Percentiles rank a stretch among this genome's conserved stretches.
Evolutionary conservation across 1,284 basidiomycete species (phyloP).

Genomic region (Cutaneotrichosporon daszewskae): DNA sequence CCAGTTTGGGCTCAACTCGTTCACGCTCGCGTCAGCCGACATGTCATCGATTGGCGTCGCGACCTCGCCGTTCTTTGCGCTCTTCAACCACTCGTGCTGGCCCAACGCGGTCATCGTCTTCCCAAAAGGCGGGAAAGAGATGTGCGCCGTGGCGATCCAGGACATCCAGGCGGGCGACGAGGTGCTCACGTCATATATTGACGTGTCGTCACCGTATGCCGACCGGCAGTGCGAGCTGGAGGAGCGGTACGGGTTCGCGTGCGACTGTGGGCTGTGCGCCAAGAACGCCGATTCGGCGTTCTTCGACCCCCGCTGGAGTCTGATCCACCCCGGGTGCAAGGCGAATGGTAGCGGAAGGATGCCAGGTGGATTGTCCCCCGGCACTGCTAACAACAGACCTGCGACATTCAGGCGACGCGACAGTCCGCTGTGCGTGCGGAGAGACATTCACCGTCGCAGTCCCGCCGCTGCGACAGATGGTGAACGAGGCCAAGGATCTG

Average conservation of each 20-base stretch:
- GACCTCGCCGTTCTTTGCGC: conserved; percentile 68
- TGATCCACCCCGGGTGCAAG: conserved; percentile 28
- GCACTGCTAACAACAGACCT: conserved; percentile 13
- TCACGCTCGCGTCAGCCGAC: conserved; percentile 69
- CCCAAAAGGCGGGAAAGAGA: conserved; percentile 53
- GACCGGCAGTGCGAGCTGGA: conserved; percentile 58
- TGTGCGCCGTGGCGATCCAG: conserved; percentile 66
- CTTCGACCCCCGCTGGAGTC: conserved; percentile 63
- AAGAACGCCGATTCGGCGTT: conserved; percentile 8
- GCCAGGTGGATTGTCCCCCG: conserved; percentile 18
- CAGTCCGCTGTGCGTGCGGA: conserved; percentile 50
- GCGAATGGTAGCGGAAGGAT: conserved; percentile 16
- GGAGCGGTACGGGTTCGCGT: conserved; percentile 75
- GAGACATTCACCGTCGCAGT: conserved; percentile 53
- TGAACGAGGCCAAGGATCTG: conserved; percentile 62
- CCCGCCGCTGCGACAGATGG: conserved; percentile 53
- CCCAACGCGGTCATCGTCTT: conserved; percentile 89
- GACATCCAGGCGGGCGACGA: conserved; percentile 63
- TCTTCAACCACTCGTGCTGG: conserved; percentile 85
- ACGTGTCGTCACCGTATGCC: conserved; percentile 62
- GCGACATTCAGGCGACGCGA: background rate
- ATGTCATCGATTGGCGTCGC: conserved; percentile 73
- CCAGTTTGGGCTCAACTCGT: conserved; percentile 82
- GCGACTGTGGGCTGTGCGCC: conserved; percentile 61
- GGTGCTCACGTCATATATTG: conserved; percentile 78